Base-by-base conservation (phyloP, 805 yeast genomes). In the Pichia manshurica region DNA sequence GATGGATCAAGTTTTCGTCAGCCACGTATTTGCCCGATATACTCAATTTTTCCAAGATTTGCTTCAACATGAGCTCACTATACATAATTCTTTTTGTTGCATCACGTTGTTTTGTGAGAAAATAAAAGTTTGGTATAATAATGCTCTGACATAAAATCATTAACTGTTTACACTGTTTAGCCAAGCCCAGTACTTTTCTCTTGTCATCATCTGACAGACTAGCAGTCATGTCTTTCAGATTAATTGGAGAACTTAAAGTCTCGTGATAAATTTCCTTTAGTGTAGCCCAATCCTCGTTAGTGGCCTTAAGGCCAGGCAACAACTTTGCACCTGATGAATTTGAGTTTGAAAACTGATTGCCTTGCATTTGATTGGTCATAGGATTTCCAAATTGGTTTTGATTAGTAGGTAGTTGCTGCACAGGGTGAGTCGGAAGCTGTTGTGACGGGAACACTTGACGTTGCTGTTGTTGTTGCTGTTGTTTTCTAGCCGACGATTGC, bases 11-110 rank as follows among this genome's bases (percentile, higher is more conserved):
- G 41, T 81, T 87, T 15, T 84, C 84, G n/a, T 79, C 78, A 1
- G 90, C 90, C 52, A 81, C 76, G 58, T 75, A 87, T 53, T 78
- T 72, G 12, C 65, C 64, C 5, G 56, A 53, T 31, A 53, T 54
- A 49, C 81, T 76, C 54, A 87, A 70, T 40, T 77, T 81, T 44
- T 87, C 93, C 55, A 82, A 67, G 51, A 87, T 84, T 60, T 82
- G 84, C 58, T 80, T 82, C 39, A 87, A 80, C 82, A 87, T 82
- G 51, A 80, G 75, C 64, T 87, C 82, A 73, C 86, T 78, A 60
- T 85, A 90, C 50, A 89, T 73, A 50, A 89, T 75, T 55, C 86
- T 77, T 57, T 79, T 81, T 1, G 95, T 84, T 9, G 87, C 90
- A 43, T 81, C 86, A 42, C 73, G 75, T 62, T 84, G 85, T 56